Base-by-base conservation (phyloP, 257 asterid species). In the Rauvolfia tetraphylla region DNA sequence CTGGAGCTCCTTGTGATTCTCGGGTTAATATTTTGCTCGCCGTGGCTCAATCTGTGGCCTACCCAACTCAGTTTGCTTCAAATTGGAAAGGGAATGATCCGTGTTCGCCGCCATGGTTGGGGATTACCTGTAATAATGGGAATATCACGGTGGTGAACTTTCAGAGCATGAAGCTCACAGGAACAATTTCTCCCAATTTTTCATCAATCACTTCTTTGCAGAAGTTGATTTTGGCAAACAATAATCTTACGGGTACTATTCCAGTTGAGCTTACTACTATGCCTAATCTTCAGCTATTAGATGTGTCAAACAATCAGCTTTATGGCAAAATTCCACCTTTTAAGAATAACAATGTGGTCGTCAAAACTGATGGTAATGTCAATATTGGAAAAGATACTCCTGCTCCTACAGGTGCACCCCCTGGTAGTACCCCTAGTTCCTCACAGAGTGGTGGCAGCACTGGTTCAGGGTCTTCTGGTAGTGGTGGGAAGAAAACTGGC, bases 81-180 rank as follows among this genome's bases (percentile, higher is more conserved):
- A 81, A 75, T 39, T 93, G 98, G 97, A 83, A 79, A 25, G 89
- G 86, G 29, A 88, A 91, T 56, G 82, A 90, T 84, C 96, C 96
- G 0, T 91, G 98, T 79, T 3, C 44, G 0, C 25, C 48, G 18
- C 63, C 85, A 0, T 93, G 97, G 97, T 53, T 41, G 66, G 91
- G 98, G 72, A 76, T 93, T 63, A 74, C 82, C 9, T 93, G 97
- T 76, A 72, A 4, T 49, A 76, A 25, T 76, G 92, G 79, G 42
- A 77, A 86, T 49, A 84, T 93, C 62, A 81, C 86, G 8, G 92
- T 86, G 59, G 80, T 93, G 67, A 90, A 86, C 83, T 87, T 91
- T 77, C 82, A 20, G 70, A 84, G 80, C 73, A 76, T 89, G 93
- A 85, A 83, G 15, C 89, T 93, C 18, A 10, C 71, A 0, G 98